Base-by-base conservation (phyloP, 2,329 filamentous ascomycete genomes). In the Claviceps sp. region DNA sequence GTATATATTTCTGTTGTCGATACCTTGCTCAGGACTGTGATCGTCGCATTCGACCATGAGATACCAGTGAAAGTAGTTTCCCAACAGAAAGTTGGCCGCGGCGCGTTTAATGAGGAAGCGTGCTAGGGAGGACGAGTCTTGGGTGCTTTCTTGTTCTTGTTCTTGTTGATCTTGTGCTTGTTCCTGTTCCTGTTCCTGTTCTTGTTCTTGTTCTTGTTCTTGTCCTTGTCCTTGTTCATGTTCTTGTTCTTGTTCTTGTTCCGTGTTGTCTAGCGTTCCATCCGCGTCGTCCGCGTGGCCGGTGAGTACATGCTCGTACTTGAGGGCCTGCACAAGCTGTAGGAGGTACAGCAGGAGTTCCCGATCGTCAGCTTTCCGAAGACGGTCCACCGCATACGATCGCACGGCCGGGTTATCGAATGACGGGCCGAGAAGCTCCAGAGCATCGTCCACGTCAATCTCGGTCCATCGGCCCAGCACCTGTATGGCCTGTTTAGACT, bases 11-110 rank as follows among this genome's bases (percentile, higher is more conserved):
- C 87, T 85, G 62, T 91, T 85, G 52, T 83, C 81, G 4, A 80
- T 74, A 22, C 82, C 77, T 59, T 90, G 87, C 44, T 88, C 85
- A 3, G 82, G 80, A 57, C 85, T 89, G 53, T 76, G 74, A 64
- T 96, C 91, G 59, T 94, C 88, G 59, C 90, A 94, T 68, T 98
- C 94, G 1, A 98, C 93, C 83, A 96, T 96, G 2, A 98, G 76
- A 66, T 97, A 98, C 93, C 93, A 98, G 66, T 96, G 88, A 50
- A 98, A 80, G 68, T 94, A 95, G 64, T 95, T 98, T 34, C 91
- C 93, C 1, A 98, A 77, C 54, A 86, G 84, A 61, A 96, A 87
- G 62, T 95, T 97, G 55, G 84, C 82, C 14, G 87, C 85, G 3
- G 93, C 94, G 38, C 93, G 80, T 1, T 86, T 81, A 52, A 98